These are phyloP conservation scores for Draba incana DNA, from an alignment of 345 rosid species.

Conservation along the genomic window DNA sequence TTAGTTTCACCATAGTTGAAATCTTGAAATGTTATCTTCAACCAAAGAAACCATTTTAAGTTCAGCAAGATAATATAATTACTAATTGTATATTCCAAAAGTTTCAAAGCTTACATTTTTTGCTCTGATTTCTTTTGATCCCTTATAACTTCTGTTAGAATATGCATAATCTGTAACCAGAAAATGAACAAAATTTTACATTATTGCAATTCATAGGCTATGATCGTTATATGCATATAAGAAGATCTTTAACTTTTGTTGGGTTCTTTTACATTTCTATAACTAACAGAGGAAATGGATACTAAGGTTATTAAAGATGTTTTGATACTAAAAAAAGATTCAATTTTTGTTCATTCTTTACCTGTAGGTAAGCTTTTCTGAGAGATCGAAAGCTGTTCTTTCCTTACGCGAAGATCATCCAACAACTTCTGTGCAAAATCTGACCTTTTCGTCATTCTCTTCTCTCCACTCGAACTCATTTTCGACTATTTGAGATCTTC, in stretches of 20 bases:
- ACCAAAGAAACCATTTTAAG: constrained; percentile 18
- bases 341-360: constrained; percentile 37
- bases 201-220: no score
- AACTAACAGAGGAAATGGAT: not conserved
- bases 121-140: constrained; percentile 51
- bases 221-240: not conserved
- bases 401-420: constrained; percentile 82
- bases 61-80: no score
- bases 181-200: not conserved
- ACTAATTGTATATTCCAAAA: no score
- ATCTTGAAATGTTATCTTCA: constrained; percentile 52
- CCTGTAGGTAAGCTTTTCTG: constrained; percentile 50
- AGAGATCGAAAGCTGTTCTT: constrained; percentile 67
- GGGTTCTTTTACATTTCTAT: constrained; percentile 1
- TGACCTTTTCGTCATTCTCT: constrained; percentile 71
- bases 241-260: not conserved
- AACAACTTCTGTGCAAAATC: constrained; percentile 94
- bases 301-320: not conserved
- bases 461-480: constrained; percentile 35
- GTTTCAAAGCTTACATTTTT: constrained; percentile 52
- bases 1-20: constrained; percentile 46
- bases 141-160: constrained; percentile 52
- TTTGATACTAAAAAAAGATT: no score
- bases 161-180: constrained; percentile 48
- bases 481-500: constrained; percentile 19